Evolutionary conservation across 371 early-diverging fungal species (phyloP).

Genomic region (Mucor lusitanicus): DNA sequence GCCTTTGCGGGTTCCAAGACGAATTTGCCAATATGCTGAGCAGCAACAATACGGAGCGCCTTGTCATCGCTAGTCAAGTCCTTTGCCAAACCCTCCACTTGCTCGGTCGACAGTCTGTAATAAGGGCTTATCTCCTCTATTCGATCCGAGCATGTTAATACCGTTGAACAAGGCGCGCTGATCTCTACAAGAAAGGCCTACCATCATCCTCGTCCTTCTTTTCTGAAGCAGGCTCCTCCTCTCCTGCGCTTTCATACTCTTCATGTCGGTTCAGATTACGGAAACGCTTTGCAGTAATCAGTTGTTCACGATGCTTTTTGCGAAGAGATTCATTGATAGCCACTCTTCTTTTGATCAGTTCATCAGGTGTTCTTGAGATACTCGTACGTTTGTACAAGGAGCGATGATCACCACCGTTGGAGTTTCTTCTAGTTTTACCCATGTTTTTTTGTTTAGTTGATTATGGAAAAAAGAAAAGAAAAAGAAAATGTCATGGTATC

Average conservation of each 20-base stretch:
- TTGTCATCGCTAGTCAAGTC: conserved; percentile 37
- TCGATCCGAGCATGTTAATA: background rate
- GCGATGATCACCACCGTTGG: conserved; percentile 20
- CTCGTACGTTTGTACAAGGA: conserved; percentile 46
- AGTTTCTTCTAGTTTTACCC: conserved; percentile 21
- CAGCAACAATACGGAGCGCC: conserved; percentile 38
- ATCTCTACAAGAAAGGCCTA: background rate
- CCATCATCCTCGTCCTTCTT: conserved; percentile 16
- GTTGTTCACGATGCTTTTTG: conserved; percentile 55
- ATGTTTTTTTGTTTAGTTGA: background rate
- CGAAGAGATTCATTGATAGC: conserved; percentile 48
- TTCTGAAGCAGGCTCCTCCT: conserved; percentile 23
- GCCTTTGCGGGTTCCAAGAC: conserved; percentile 53
- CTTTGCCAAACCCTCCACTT: conserved; percentile 24
- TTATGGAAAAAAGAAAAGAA: background rate
- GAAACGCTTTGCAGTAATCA: conserved; percentile 56
- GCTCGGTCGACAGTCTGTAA: conserved; percentile 24
- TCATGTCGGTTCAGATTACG: conserved; percentile 41
- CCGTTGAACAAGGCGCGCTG: too few relatives aligned
- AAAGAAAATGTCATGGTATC: conserved; percentile 1
- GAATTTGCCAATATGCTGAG: conserved; percentile 44
- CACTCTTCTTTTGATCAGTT: conserved; percentile 36
- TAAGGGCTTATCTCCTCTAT: conserved; percentile 32
- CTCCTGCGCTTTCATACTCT: conserved; percentile 27
- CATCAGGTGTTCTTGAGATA: conserved; percentile 41